phyloP scores from a whole-genome alignment of 2,329 filamentous ascomycete genomes.

The Penicillium aurantiogriseum region DNA sequence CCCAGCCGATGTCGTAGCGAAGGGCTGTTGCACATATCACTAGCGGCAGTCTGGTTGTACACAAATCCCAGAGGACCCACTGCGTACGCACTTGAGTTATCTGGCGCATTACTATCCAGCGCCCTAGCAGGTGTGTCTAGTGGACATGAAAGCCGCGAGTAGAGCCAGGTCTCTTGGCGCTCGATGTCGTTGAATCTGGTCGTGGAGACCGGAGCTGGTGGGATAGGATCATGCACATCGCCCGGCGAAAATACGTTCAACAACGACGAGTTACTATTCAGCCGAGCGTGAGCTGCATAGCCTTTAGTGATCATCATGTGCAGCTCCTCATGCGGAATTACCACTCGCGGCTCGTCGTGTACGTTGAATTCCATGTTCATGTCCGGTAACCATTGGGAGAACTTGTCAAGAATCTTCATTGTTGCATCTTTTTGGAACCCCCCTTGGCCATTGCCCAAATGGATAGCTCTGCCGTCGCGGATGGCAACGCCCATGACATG shows the following conservation, averaged over 20 bases:
- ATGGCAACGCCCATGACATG: conserved; percentile 9
- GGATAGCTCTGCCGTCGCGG: conserved; percentile 7
- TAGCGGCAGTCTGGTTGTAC: conserved; percentile 11
- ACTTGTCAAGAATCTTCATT: conserved; percentile 69
- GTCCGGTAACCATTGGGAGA: conserved; percentile 71
- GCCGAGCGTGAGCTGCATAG: conserved; percentile 7
- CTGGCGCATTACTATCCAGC: conserved; percentile 1
- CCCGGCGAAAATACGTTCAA: neutral
- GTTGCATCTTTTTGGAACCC: conserved; percentile 50
- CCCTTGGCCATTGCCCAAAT: conserved; percentile 50
- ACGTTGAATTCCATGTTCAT: conserved; percentile 91
- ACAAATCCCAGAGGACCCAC: conserved; percentile 10
- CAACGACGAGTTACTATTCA: neutral
- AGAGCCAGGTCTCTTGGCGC: conserved; percentile 17
- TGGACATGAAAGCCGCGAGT: conserved; percentile 13
- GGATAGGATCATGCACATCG: neutral
- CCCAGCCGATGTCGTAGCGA: conserved; percentile 11
- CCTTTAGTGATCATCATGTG: conserved; percentile 56
- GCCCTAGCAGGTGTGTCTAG: conserved; percentile 12
- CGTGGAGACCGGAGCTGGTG: neutral
- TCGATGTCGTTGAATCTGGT: conserved; percentile 11
- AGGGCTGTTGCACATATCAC: conserved; percentile 13
- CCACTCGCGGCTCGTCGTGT: conserved; percentile 79
- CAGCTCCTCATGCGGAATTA: conserved; percentile 73
- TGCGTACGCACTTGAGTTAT: conserved; percentile 1